phyloP scores from a whole-genome alignment of 805 yeast species.

The Hyphopichia homilentoma region DNA sequence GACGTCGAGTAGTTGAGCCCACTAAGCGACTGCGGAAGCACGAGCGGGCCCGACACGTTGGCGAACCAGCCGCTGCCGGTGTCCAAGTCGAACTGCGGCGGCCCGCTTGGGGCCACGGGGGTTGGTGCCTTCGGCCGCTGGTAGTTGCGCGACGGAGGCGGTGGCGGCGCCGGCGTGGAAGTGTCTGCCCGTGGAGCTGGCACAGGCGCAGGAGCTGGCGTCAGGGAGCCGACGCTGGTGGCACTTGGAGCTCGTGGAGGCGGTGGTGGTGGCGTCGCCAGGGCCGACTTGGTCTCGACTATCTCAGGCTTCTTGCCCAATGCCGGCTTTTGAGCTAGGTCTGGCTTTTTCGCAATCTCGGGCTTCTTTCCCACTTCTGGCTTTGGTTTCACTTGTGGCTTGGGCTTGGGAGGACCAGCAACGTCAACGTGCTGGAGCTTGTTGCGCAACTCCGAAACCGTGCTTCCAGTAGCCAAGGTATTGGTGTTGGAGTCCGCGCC shows the following conservation, averaged over 20 bases:
- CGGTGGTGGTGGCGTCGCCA: slow-evolving; percentile 5
- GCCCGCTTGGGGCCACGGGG: no score
- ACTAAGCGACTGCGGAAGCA: slow-evolving; percentile 35
- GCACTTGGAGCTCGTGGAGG: slow-evolving; percentile 7
- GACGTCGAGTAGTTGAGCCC: slow-evolving; percentile 32
- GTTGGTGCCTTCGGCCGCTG: slow-evolving; percentile 13
- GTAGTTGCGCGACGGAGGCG: slow-evolving; percentile 27
- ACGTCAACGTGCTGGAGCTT: slow-evolving; percentile 1
- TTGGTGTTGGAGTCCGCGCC: slow-evolving; percentile 1
- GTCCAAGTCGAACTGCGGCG: slow-evolving; percentile 41
- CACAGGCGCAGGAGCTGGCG: slow-evolving; percentile 6
- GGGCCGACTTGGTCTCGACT: slow-evolving; percentile 2
- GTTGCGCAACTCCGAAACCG: slow-evolving; percentile 1
- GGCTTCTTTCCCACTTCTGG: slow-evolving; percentile 10
- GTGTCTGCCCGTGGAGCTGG: slow-evolving; percentile 8
- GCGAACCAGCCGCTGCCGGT: slow-evolving; percentile 47
- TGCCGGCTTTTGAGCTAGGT: background rate
- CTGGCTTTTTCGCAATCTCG: slow-evolving; percentile 3
- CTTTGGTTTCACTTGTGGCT: slow-evolving; percentile 5
- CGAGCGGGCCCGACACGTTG: slow-evolving; percentile 14
- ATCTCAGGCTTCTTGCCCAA: no score
- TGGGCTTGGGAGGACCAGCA: background rate
- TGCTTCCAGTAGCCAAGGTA: background rate
- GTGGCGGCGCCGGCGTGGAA: slow-evolving; percentile 19
- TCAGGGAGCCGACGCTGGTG: slow-evolving; percentile 2